Conservation (phyloP, 306 rosid species). For the Begonia peltatifolia region DNA sequence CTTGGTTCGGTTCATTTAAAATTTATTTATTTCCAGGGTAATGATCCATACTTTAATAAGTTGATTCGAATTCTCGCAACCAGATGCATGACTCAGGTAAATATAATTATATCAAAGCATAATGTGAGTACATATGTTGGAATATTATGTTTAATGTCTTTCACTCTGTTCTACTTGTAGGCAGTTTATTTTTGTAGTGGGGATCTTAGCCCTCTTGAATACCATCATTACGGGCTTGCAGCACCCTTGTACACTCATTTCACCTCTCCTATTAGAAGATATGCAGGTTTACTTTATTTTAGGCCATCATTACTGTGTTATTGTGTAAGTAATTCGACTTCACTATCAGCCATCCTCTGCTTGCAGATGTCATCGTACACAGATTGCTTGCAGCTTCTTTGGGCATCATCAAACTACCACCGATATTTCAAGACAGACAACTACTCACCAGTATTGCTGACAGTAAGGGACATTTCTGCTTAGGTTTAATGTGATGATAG, state of each 20-base stretch:
- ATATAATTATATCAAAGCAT: constrained; percentile 10
- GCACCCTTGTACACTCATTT: constrained; percentile 84
- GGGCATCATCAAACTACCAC: constrained; percentile 62
- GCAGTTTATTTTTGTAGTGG: constrained; percentile 97
- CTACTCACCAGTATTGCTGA: constrained; percentile 72
- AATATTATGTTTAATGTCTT: background rate
- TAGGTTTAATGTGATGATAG: too few relatives aligned
- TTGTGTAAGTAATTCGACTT: constrained; percentile 9
- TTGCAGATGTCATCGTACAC: constrained; percentile 85
- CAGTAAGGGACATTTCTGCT: constrained; percentile 40
- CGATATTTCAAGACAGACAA: constrained; percentile 59
- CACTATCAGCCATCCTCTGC: constrained; percentile 6
- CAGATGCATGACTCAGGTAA: constrained; percentile 96
- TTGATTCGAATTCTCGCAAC: constrained; percentile 86
- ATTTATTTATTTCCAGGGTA: constrained; percentile 37
- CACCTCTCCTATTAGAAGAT: constrained; percentile 96
- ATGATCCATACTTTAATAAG: constrained; percentile 93
- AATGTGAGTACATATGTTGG: too few relatives aligned
- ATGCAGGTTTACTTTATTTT: constrained; percentile 48
- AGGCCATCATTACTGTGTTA: constrained; percentile 6
- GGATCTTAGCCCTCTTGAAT: constrained; percentile 89
- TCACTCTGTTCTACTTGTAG: constrained; percentile 19
- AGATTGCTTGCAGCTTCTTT: constrained; percentile 90
- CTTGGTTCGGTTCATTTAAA: background rate
- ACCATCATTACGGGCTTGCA: constrained; percentile 96